Evolutionary conservation across 352 stramenopile species (phyloP), one percentile per base, ranked within the genome.

Genomic region (Pythium phragmiticola): DNA sequence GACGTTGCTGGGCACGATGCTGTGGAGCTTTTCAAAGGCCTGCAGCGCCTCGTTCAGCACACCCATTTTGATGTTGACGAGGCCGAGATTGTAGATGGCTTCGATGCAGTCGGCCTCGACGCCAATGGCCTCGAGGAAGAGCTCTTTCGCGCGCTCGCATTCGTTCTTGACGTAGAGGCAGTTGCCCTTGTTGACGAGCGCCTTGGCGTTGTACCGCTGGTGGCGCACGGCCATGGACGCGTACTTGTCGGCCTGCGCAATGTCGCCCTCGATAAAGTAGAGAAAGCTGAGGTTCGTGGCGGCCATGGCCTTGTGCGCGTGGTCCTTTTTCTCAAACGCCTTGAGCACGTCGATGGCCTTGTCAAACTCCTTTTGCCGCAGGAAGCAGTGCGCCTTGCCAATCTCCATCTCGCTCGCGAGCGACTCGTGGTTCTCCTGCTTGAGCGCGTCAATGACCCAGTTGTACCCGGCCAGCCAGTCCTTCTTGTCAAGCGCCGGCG

Each of bases 121-220:
- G 26, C 85, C 85, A 16, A 94, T 94, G 8, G 95, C 96, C 68
- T 99, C 97, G 14, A 99, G 79, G 60, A 98, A 99, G 13, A 98
- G 69, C 68, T 98, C 90, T 60, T 98, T 98, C 12, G 97, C 96
- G 21, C 86, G 79, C 60, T 92, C 85, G 61, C 92, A 97, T 60
- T 99, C 92, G 53, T 95, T 91, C 65, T 94, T 88, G 9, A 97
- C 78, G 71, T 97, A 98, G 17, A 98, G 74, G 63, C 96, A 98
- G 72, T 99, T 99, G 42, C 90, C 96, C 66, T 98, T 98, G 80
- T 99, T 99, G 16, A 99, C 96, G 11, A 99, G 82, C 33, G 96
- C 96, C 60, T 98, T 98, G 43, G 95, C 92, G 70, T 98, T 99
- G 78, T 98, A 99, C 19, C 95, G 79, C 56, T 98, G 88, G 58